Evolutionary conservation across 306 rosid genomes (phyloP), one percentile per base, ranked within the genome.

Genomic region (Cicer cuneatum): DNA sequence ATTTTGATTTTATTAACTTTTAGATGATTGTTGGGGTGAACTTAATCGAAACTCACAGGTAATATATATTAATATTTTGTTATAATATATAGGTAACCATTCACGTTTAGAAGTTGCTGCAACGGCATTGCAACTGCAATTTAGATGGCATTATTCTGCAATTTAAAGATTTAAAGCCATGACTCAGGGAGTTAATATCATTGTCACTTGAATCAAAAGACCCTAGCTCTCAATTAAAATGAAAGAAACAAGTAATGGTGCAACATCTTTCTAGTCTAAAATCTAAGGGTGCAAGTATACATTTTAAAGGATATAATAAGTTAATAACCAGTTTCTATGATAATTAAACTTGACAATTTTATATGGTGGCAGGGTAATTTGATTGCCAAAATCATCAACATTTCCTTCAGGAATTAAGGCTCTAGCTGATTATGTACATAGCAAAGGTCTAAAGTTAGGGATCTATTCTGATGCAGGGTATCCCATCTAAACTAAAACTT

Each of bases 11-110:
- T 29, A 61, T 10, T 7, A 46, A 78, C 10, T 58, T 76, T 56
- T 48, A 92, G 97, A 92, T 85, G 93, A 92, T 72, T 92, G 97
- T 42, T 89, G 97, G 97, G 96, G 81, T 5, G 96, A 92, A 64
- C 84, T 78, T n/a, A 54, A 86, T 5, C 63, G 96, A 77, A 89
- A 89, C 41, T 77, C 87, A 8, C 8, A 80, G 91, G 97, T 89
- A 78, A 2, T 57, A 29, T 29, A 29, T 29, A 14, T 16, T 45
- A 64, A n/a, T 21, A 48, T 49, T 38, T 41, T 54, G 5, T 54
- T 54, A 54, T 29, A 29, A 29, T 29, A 29, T 29, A 29, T 29
- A 29, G 4, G 35, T 29, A 4, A n/a, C n/a, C n/a, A n/a, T n/a
- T n/a, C n/a, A n/a, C n/a, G n/a, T n/a, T n/a, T n/a, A n/a, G n/a